These are phyloP conservation scores for Nemania diffusa DNA, from an alignment of 2,329 filamentous ascomycete genomes.

Conservation along the genomic window DNA sequence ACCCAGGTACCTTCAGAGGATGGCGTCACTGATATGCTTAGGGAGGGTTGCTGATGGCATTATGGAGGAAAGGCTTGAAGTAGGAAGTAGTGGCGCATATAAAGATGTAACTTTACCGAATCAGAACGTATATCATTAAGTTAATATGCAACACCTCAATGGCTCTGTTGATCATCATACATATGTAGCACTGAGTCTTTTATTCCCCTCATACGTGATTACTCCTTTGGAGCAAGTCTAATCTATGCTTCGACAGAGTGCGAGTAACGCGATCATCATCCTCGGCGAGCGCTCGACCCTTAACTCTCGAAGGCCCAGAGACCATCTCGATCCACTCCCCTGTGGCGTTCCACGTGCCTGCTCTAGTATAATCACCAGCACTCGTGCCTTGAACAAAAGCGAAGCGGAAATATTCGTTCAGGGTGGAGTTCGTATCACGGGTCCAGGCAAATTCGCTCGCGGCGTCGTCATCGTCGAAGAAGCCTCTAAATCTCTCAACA, in stretches of 20 bases:
- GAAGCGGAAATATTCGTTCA: slow-evolving; percentile 81
- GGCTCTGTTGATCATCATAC: no score
- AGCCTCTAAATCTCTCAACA: slow-evolving; percentile 81
- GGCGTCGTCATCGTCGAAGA: slow-evolving; percentile 67
- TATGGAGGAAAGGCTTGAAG: no score
- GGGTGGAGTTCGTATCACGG: slow-evolving; percentile 54
- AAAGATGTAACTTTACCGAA: no score
- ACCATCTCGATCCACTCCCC: slow-evolving; percentile 75
- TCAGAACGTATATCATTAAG: no score
- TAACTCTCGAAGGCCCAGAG: slow-evolving; percentile 66
- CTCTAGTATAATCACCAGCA: slow-evolving; percentile 78
- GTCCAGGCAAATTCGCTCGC: slow-evolving; percentile 67
- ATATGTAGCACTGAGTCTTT: background rate
- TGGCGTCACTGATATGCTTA: no score
- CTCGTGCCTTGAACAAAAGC: slow-evolving; percentile 74
- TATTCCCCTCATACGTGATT: background rate
- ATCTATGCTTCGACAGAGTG: slow-evolving; percentile 15
- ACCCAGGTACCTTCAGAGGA: no score
- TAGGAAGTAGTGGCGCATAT: no score
- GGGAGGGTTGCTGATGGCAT: no score
- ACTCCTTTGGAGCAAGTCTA: background rate
- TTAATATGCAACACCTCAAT: no score
- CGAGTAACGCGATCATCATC: slow-evolving; percentile 33
- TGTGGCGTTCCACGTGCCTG: slow-evolving; percentile 73
- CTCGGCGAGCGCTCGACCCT: slow-evolving; percentile 38